phyloP scores from a whole-genome alignment of 129 eudicot genomes.

The Solidago caesia region DNA sequence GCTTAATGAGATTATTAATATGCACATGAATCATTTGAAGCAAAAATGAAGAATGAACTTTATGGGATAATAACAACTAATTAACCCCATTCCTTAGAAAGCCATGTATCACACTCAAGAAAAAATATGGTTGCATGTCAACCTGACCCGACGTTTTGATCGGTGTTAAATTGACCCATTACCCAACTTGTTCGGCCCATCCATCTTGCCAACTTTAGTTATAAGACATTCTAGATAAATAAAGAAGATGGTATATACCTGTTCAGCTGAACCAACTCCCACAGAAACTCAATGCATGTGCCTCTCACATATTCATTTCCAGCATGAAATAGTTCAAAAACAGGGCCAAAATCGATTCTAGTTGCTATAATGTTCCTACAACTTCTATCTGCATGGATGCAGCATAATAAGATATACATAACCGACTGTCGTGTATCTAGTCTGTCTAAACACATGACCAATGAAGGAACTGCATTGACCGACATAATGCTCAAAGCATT shows the following conservation, averaged over 20 bases:
- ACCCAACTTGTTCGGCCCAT: background rate
- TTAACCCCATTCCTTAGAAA: background rate
- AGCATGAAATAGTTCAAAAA: slow-evolving; percentile 79
- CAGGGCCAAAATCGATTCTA: slow-evolving; percentile 57
- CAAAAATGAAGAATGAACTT: background rate
- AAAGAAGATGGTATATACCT: slow-evolving; percentile 41
- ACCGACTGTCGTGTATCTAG: slow-evolving; percentile 55
- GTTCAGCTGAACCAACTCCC: slow-evolving; percentile 68
- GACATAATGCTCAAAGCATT: slow-evolving; percentile 51
- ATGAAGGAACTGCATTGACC: slow-evolving; percentile 52
- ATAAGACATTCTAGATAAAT: background rate
- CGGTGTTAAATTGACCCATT: background rate
- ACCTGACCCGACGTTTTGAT: background rate
- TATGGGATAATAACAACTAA: background rate
- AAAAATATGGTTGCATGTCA: background rate
- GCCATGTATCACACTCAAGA: no score
- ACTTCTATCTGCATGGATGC: slow-evolving; percentile 55
- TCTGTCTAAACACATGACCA: slow-evolving; percentile 52
- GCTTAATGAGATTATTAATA: background rate
- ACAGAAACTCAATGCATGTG: slow-evolving; percentile 70
- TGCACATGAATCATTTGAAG: background rate
- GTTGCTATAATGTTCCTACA: slow-evolving; percentile 66
- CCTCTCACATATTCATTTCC: slow-evolving; percentile 71
- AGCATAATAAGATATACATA: slow-evolving; percentile 55
- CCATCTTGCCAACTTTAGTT: background rate